phyloP scores from a whole-genome alignment of 176 grass and related monocot genomes.

The Rhynchospora tenuis region DNA sequence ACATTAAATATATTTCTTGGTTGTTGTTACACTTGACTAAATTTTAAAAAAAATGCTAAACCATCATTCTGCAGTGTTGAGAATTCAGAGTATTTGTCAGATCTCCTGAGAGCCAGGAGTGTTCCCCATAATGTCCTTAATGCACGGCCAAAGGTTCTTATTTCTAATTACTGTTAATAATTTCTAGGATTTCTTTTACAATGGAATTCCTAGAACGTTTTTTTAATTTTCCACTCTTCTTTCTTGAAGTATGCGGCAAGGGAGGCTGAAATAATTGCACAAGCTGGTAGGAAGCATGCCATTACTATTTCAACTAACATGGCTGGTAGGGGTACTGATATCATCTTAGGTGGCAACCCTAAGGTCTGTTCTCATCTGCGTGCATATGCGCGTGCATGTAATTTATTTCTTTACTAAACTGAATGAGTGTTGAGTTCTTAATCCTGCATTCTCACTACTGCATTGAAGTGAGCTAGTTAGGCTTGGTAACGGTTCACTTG shows the following conservation, averaged over 20 bases:
- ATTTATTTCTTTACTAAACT: not conserved
- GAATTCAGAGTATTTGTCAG: slow-evolving; percentile 94
- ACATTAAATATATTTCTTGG: not conserved
- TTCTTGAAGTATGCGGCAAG: slow-evolving; percentile 77
- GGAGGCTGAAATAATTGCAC: slow-evolving; percentile 95
- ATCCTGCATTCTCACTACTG: not conserved
- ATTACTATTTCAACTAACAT: slow-evolving; percentile 99
- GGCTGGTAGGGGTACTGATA: slow-evolving; percentile 97
- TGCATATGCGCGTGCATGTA: slow-evolving; percentile 15
- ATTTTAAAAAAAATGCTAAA: not conserved
- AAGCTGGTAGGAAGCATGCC: slow-evolving; percentile 89
- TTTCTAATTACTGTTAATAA: slow-evolving; percentile 15
- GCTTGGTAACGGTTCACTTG: not conserved
- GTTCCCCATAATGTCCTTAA: slow-evolving; percentile 98
- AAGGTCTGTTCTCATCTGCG: slow-evolving; percentile 39
- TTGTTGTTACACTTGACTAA: not conserved
- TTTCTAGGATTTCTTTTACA: slow-evolving; percentile 6
- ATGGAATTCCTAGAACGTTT: not conserved
- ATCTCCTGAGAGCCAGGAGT: slow-evolving; percentile 60
- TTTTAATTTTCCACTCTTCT: slow-evolving; percentile 18
- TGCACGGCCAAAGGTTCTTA: slow-evolving; percentile 84
- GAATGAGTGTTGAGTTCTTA: not conserved
- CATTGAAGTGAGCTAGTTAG: not conserved
- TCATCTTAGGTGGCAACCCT: slow-evolving; percentile 95
- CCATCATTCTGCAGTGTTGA: slow-evolving; percentile 54